phyloP scores from a whole-genome alignment of 2,329 filamentous ascomycete genomes.

The Amauroascus verrucosus region DNA sequence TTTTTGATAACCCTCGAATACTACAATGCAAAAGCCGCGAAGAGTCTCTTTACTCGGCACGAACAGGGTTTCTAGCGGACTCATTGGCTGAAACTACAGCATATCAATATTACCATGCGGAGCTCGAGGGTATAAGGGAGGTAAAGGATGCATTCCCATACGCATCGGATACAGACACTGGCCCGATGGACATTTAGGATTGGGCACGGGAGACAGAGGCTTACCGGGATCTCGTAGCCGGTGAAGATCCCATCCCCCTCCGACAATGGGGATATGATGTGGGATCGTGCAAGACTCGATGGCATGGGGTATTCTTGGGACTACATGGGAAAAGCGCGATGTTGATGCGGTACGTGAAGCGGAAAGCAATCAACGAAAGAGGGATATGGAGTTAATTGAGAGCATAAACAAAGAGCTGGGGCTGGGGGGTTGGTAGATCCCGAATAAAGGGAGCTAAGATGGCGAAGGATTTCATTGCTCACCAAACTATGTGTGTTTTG shows the following conservation, averaged over 20 bases:
- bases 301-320: constrained; percentile 11
- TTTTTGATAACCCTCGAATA: not conserved
- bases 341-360: not conserved
- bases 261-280: constrained; percentile 13
- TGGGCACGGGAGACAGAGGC: not conserved
- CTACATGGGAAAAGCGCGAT: not conserved
- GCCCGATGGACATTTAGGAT: not conserved
- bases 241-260: constrained; percentile 4
- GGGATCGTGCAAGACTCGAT: constrained; percentile 7
- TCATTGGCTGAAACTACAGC: not conserved
- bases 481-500: too few species aligned
- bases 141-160: not conserved
- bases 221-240: not conserved
- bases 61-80: not conserved
- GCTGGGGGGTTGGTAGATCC: too few species aligned
- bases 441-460: too few species aligned
- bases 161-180: not conserved
- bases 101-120: not conserved
- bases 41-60: not conserved
- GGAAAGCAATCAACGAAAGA: not conserved
- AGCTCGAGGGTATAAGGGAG: not conserved
- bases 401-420: too few species aligned
- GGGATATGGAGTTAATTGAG: too few species aligned
- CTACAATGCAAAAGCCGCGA: not conserved
- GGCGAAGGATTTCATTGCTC: too few species aligned